phyloP scores from a whole-genome alignment of 2,329 filamentous ascomycete genomes.

The Tolypocladium paradoxum region DNA sequence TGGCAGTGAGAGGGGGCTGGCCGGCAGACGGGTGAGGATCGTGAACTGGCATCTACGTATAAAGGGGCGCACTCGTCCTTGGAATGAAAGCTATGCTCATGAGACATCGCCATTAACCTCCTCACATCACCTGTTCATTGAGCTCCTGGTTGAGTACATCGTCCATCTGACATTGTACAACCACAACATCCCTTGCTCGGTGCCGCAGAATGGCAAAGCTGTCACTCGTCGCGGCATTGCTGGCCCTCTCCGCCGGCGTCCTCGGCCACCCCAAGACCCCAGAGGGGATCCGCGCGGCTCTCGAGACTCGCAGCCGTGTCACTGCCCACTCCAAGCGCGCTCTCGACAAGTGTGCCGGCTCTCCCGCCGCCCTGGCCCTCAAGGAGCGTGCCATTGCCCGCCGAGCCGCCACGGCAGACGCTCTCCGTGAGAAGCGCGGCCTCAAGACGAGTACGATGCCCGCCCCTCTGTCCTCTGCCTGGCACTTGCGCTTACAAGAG shows the following conservation, averaged over 20 bases:
- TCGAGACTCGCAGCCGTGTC: slow-evolving; percentile 2
- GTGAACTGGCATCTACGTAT: background rate
- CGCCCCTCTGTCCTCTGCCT: background rate
- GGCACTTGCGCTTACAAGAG: background rate
- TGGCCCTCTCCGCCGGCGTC: slow-evolving; percentile 14
- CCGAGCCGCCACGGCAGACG: slow-evolving; percentile 4
- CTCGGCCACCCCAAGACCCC: slow-evolving; percentile 8
- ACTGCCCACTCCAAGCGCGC: slow-evolving; percentile 3
- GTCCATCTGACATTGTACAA: background rate
- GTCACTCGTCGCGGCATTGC: slow-evolving; percentile 13
- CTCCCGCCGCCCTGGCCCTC: slow-evolving; percentile 2
- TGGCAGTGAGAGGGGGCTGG: background rate
- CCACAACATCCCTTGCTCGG: background rate
- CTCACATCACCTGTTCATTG: too few species aligned
- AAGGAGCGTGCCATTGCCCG: slow-evolving; percentile 6
- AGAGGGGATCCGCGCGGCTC: slow-evolving; percentile 1
- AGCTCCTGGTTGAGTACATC: background rate
- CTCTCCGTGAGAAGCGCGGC: slow-evolving; percentile 4
- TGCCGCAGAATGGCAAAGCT: slow-evolving; percentile 3
- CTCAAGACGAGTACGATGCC: slow-evolving; percentile 3
- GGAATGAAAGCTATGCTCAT: too few species aligned
- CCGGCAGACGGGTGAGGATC: background rate
- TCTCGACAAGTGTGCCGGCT: slow-evolving; percentile 2
- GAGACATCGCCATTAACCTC: background rate
- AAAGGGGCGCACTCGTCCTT: background rate